These are phyloP conservation scores for Cicer bijugum DNA, from an alignment of 306 rosid species.

Conservation along the genomic window DNA sequence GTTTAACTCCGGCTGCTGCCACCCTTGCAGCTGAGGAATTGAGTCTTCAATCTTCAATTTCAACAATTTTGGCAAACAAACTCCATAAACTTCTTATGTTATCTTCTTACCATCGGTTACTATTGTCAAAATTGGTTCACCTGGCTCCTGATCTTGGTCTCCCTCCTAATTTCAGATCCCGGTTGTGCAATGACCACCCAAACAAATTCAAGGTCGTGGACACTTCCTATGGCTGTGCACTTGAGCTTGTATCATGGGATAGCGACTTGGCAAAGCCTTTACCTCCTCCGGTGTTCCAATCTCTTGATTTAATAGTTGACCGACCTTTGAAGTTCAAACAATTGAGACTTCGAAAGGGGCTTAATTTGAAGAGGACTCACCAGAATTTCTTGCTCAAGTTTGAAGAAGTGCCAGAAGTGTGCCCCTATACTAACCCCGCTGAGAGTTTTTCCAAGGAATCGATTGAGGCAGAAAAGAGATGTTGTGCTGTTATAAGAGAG, in stretches of 20 bases:
- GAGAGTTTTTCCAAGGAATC: constrained; percentile 62
- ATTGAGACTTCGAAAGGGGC: constrained; percentile 79
- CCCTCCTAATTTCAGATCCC: constrained; percentile 81
- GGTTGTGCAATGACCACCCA: constrained; percentile 81
- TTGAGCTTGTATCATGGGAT: constrained; percentile 87
- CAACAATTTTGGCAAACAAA: constrained; percentile 68
- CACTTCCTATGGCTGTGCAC: constrained; percentile 90
- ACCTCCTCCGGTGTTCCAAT: constrained; percentile 49
- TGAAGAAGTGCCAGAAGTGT: constrained; percentile 71
- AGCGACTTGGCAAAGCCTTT: constrained; percentile 63
- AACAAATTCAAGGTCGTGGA: constrained; percentile 77
- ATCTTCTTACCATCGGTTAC: constrained; percentile 69
- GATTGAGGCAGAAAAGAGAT: constrained; percentile 84
- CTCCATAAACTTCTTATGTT: constrained; percentile 93
- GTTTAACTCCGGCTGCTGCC: constrained; percentile 87
- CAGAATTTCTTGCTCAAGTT: constrained; percentile 75
- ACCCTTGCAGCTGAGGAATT: constrained; percentile 59
- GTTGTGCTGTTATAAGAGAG: constrained; percentile 81
- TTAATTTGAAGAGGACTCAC: constrained; percentile 77
- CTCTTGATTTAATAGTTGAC: constrained; percentile 72
- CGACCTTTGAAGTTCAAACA: constrained; percentile 92
- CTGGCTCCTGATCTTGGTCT: constrained; percentile 90
- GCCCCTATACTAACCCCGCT: constrained; percentile 66
- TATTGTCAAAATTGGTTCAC: constrained; percentile 84
- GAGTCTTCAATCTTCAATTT: constrained; percentile 55